Evolutionary conservation across 495 filamentous ascomycete genomes (phyloP).

Genomic region (Xylaria castorea): DNA sequence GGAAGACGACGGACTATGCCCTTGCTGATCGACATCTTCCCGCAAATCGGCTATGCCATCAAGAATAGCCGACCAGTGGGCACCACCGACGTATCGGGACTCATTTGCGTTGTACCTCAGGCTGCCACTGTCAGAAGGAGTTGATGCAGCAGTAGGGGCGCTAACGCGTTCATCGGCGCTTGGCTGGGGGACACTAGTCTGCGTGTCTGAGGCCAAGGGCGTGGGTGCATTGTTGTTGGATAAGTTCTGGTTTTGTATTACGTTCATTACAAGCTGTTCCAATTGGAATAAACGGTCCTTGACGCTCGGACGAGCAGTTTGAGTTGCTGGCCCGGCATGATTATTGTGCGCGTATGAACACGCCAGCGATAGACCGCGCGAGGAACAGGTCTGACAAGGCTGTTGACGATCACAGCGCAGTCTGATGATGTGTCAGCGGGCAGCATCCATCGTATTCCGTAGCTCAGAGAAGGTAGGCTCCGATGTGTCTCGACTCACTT

Average conservation of each 20-base stretch:
- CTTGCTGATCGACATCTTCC: conserved; percentile 28
- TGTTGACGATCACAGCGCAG: conserved; percentile 41
- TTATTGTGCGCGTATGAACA: conserved; percentile 22
- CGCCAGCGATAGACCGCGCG: conserved; percentile 19
- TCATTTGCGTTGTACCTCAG: conserved; percentile 41
- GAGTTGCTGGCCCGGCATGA: background rate
- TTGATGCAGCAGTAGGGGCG: conserved; percentile 12
- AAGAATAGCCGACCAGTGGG: conserved; percentile 54
- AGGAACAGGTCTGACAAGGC: conserved; percentile 34
- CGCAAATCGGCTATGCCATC: conserved; percentile 44
- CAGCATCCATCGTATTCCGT: background rate
- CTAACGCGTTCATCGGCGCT: background rate
- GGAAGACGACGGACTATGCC: conserved; percentile 7
- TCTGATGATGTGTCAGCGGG: conserved; percentile 29
- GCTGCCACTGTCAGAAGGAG: conserved; percentile 42
- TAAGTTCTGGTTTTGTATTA: conserved; percentile 16
- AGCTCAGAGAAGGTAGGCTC: background rate
- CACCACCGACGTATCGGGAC: conserved; percentile 46
- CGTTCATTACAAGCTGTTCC: conserved; percentile 15
- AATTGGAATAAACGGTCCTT: conserved; percentile 19
- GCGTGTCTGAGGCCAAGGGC: conserved; percentile 1
- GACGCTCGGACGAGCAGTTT: conserved; percentile 10
- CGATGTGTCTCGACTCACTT: conserved; percentile 38
- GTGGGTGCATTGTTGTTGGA: conserved; percentile 12
- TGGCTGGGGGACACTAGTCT: background rate